Evolutionary conservation across 176 grass and related monocot genomes (phyloP), one percentile per base, ranked within the genome.

Genomic region (Ampelocalamus luodianensis): DNA sequence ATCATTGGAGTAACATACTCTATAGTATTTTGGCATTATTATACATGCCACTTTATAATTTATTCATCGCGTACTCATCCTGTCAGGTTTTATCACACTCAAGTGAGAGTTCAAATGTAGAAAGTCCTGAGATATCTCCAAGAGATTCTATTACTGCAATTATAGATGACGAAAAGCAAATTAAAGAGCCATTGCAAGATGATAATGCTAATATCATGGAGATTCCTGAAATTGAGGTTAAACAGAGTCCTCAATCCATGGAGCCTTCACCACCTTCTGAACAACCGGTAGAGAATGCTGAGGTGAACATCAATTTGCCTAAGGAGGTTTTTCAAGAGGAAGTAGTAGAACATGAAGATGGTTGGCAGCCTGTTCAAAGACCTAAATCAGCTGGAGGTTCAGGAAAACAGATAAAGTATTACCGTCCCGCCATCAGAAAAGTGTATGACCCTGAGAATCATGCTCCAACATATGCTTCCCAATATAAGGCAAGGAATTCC

Each of bases 341-440:
- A 88, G 72, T 22, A 71, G 48, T 82, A 77, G 91, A 96, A 89
- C 90, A 89, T 73, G 96, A 99, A 85, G 91, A 99, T 83, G 96
- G 93, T 76, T 99, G 96, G 96, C 93, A 94, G 58, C 90, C 93
- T 69, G 96, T 99, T 83, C 96, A 99, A 90, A 91, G 84, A 82
- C 93, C 91, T 77, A 92, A 90, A 88, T 96, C 90, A 78, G 83
- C 89, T 63, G 86, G 69, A 49, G 88, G 79, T 79, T 88, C 90
- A 66, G 90, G 90, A 32, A 93, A 95, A 74, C 93, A 86, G 86
- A 83, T 94, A 68, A 96, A 99, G 74, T 77, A 99, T 89, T 81
- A 77, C 43, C 79, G 42, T 50, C 70, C 93, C 50, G 81, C 78
- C 77, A 88, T 37, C 70, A 72, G 82, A 71, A 97, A 90, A 26